Percentiles rank a stretch among this genome's conserved stretches.
phyloP scores from a whole-genome alignment of 768 basidiomycete genomes.

The Xerocomellus dryophilus region DNA sequence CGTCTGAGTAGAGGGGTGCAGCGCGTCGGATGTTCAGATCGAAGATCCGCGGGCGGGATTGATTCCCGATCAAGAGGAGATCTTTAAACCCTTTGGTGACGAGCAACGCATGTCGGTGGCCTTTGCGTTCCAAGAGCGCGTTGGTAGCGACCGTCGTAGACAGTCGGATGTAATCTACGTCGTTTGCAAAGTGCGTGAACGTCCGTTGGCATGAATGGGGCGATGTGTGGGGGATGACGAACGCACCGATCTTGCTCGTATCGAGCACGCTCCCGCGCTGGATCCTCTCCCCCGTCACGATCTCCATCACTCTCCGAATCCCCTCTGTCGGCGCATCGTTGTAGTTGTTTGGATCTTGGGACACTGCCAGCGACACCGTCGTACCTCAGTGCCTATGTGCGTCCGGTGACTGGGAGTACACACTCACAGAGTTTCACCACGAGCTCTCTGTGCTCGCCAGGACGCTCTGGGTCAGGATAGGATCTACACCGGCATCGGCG shows the following conservation, averaged over 20 bases:
- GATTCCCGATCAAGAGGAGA: conserved; percentile 90
- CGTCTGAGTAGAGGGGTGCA: conserved; percentile 68
- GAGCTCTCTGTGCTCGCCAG: conserved; percentile 62
- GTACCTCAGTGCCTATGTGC: not conserved
- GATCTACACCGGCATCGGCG: conserved; percentile 42
- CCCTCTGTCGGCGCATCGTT: conserved; percentile 93
- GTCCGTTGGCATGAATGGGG: not conserved
- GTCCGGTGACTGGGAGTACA: too few relatives aligned
- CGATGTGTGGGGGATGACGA: not conserved
- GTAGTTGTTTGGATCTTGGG: conserved; percentile 86
- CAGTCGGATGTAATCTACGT: conserved; percentile 80
- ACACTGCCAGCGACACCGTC: conserved; percentile 50
- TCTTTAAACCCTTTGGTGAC: conserved; percentile 93
- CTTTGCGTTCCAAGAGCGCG: conserved; percentile 91
- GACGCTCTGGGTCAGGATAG: conserved; percentile 67
- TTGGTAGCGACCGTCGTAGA: conserved; percentile 97
- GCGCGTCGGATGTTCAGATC: conserved; percentile 87
- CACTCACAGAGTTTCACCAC: conserved; percentile 85
- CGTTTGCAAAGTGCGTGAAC: not conserved
- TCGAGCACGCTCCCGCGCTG: conserved; percentile 63
- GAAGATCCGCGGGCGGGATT: conserved; percentile 92
- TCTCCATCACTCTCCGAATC: conserved; percentile 81
- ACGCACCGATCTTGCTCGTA: conserved; percentile 76
- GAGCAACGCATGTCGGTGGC: conserved; percentile 84
- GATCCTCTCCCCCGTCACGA: conserved; percentile 64